Base-by-base conservation (phyloP, 805 yeast species). In the Isabelozyma gotoi region DNA sequence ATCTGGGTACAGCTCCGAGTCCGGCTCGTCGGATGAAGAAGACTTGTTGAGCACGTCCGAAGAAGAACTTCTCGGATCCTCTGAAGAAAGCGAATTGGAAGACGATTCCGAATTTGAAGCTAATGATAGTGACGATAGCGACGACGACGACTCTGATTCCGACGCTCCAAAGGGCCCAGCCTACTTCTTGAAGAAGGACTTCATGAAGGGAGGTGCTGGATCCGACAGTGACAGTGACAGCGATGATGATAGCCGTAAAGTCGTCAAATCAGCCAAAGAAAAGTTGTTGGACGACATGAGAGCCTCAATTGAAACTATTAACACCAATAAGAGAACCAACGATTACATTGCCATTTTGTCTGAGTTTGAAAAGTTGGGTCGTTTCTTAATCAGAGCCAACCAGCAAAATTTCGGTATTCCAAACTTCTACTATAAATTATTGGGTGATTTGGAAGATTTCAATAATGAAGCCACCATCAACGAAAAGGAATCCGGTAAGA, bases 191-290 rank as follows among this genome's bases (percentile, higher is more conserved):
- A 79, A 79, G 62, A 74, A 69, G 48, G 65, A 70, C 43, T 74
- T 73, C 53, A 56, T 72, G 46, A 77, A 77, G 54, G 74, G 66
- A 43, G 74, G 66, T 43, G 61, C 59, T 37, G 62, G 46, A 46
- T 61, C 54, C 39, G 73, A 63, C 49, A 59, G 68, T 24, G 80
- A 73, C 50, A 58, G 69, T 42, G 81, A 76, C 43, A 60, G 64
- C 42, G 88, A 81, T 45, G 85, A 79, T 46, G 92, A 85, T 45
- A 87, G 84, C 59, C 85, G 82, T 63, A 86, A 84, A 53, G 89
- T 90, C 34, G 96, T 92, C 54, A 91, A 88, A 71, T 83, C 94
- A 45, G 96, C 97, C 42, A 88, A 85, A 70, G 98, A 91, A 52
- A 94, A 92, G 73, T 76, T 90, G 47, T 65, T 90, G 55, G 97